Percentiles rank a stretch among this genome's conserved stretches.
These are phyloP conservation scores for Cyclotella choctawhatcheeana DNA, from an alignment of 108 stramenopile genomes.

Conservation along the genomic window DNA sequence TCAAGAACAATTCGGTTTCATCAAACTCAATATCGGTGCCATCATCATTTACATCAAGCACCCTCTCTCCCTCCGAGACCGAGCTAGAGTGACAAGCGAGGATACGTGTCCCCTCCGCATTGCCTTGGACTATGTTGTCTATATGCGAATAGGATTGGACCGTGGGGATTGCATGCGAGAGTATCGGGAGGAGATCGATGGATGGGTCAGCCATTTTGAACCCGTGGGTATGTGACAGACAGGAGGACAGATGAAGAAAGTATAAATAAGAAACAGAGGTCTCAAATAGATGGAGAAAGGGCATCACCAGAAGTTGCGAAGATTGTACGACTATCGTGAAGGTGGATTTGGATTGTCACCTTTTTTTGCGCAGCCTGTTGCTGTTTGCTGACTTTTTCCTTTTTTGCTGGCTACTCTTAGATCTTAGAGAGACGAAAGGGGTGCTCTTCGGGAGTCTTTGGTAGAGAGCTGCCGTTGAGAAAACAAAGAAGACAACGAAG, in stretches of 20 bases:
- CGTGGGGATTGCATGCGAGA: constrained; percentile 13
- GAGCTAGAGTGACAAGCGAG: constrained; percentile 34
- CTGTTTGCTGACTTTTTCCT: too few relatives aligned
- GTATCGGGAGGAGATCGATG: constrained; percentile 22
- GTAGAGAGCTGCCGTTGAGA: too few relatives aligned
- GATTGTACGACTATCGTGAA: too few relatives aligned
- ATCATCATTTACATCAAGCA: not conserved
- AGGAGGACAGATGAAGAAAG: not conserved
- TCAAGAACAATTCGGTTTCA: constrained; percentile 45
- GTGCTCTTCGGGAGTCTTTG: too few relatives aligned
- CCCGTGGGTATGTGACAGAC: not conserved
- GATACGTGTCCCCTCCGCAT: constrained; percentile 45
- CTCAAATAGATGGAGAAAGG: too few relatives aligned
- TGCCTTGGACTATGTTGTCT: constrained; percentile 32
- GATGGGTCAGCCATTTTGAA: not conserved
- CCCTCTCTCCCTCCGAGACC: constrained; percentile 4
- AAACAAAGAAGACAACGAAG: too few relatives aligned
- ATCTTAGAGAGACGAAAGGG: too few relatives aligned
- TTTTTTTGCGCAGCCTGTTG: too few relatives aligned
- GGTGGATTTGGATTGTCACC: too few relatives aligned
- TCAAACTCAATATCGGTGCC: not conserved
- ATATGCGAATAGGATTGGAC: constrained; percentile 22
- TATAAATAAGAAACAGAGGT: not conserved
- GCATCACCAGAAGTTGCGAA: too few relatives aligned
- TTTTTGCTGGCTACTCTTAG: too few relatives aligned